Evolutionary conservation across 106 monocot genomes (phyloP).

Genomic region (Alisma plantagoaquatica): DNA sequence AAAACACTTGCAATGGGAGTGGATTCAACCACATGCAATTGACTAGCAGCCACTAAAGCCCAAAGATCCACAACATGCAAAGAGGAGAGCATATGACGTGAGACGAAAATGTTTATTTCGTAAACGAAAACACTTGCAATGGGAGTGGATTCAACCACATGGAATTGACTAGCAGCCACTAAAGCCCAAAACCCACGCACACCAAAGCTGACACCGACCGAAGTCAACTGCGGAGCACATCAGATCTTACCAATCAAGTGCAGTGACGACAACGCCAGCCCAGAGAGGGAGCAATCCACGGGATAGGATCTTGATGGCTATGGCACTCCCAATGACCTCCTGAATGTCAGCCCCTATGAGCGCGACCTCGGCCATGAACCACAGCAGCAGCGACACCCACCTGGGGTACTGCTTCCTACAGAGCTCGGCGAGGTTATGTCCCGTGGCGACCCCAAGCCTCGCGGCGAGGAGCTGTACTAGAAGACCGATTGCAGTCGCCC

Average conservation of each 20-base stretch:
- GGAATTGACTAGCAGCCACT: too few relatives aligned
- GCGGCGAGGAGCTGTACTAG: constrained; percentile 57
- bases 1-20: too few relatives aligned
- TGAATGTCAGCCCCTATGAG: constrained; percentile 71
- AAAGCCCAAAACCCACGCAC: too few relatives aligned
- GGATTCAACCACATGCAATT: too few relatives aligned
- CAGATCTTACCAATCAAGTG: constrained; percentile 49
- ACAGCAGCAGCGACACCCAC: constrained; percentile 40
- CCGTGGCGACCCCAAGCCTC: constrained; percentile 59
- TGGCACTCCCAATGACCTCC: constrained; percentile 76
- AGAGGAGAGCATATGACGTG: too few relatives aligned
- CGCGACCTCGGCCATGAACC: constrained; percentile 66
- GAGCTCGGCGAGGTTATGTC: constrained; percentile 59
- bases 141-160: too few relatives aligned
- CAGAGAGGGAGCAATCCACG: constrained; percentile 48
- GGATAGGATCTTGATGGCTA: constrained; percentile 58
- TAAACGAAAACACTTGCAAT: too few relatives aligned
- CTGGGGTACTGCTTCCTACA: constrained; percentile 55
- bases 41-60: too few relatives aligned
- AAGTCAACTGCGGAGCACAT: too few relatives aligned
- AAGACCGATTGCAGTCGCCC: constrained; percentile 54
- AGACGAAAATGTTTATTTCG: too few relatives aligned
- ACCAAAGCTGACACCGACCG: too few relatives aligned
- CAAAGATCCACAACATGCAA: too few relatives aligned
- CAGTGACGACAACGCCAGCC: constrained; percentile 60